Evolutionary conservation across 2,329 filamentous ascomycete genomes (phyloP), one percentile per base, ranked within the genome.

Genomic region (Colletotrichum lentis): DNA sequence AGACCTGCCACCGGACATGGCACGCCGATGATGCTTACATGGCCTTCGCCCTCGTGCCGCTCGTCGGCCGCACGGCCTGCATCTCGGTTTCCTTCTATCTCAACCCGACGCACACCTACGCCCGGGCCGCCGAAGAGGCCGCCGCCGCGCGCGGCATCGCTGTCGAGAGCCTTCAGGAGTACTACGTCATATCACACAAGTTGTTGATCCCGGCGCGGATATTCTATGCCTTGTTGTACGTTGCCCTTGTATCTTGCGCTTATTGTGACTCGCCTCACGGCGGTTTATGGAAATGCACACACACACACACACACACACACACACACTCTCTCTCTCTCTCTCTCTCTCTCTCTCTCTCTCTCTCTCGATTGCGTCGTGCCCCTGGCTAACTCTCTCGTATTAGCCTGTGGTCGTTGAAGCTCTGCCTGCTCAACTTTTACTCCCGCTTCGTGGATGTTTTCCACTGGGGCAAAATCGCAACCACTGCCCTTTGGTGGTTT

Each of bases 11-110:
- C 57, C 74, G 75, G 1, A 72, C 58, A 20, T 77, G 75, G 75
- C 75, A 74, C 67, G 70, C 71, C 69, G 75, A 77, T 67, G 75
- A 77, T 55, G 72, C 74, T 39, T 77, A 76, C 71, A 76, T 77
- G 74, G 74, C 74, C 18, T 69, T 77, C 8, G 75, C 75, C 5
- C 70, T 77, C 6, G 50, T 77, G 0, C 75, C 75, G 16, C 74
- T 77, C 20, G 62, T 75, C 64, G 75, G 67, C 5, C 75, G 75
- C 22, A 73, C 74, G 0, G 14, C 69, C 12, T 73, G 73, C 47
- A 76, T 77, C 53, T 18, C 68, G 1, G 7, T 69, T 6, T 73
- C 70, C 37, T 77, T 76, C 49, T 12, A 58, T 4, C 74, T 77
- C 39, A 75, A 76, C 50, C 75, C 74, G 24, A 53, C 31, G 18